Conservation (phyloP, 768 basidiomycete species). For the Lactarius quietus region DNA sequence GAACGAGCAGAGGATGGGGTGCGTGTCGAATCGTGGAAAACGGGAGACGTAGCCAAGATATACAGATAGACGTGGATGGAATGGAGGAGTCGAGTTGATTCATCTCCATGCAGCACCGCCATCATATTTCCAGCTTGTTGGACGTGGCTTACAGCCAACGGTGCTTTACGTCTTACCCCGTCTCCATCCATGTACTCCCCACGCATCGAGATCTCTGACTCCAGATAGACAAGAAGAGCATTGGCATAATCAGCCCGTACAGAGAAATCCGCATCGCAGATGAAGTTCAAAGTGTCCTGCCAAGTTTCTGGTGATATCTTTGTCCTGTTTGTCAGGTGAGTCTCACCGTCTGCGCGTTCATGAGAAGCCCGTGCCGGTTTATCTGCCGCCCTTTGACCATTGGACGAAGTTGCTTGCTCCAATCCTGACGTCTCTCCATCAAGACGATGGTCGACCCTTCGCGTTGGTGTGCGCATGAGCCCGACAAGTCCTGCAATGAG, state of each 20-base stretch:
- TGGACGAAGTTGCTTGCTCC: slow-evolving; percentile 20
- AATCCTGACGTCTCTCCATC: slow-evolving; percentile 14
- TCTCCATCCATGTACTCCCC: slow-evolving; percentile 49
- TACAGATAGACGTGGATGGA: slow-evolving; percentile 79
- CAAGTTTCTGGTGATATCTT: slow-evolving; percentile 78
- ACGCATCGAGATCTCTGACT: slow-evolving; percentile 66
- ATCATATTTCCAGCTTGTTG: slow-evolving; percentile 46
- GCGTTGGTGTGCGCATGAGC: slow-evolving; percentile 57
- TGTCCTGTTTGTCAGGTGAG: slow-evolving; percentile 53
- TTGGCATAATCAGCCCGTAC: slow-evolving; percentile 76
- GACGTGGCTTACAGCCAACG: slow-evolving; percentile 47
- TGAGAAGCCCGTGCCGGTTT: slow-evolving; percentile 15
- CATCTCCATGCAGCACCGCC: slow-evolving; percentile 54
- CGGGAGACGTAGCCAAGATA: slow-evolving; percentile 68
- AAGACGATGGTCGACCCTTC: slow-evolving; percentile 7
- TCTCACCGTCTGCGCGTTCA: slow-evolving; percentile 27
- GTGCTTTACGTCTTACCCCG: slow-evolving; percentile 44
- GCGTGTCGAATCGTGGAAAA: slow-evolving; percentile 42
- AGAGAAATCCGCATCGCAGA: slow-evolving; percentile 76
- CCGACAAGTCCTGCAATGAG: slow-evolving; percentile 68
- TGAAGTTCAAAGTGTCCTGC: slow-evolving; percentile 84
- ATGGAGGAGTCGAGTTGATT: slow-evolving; percentile 68
- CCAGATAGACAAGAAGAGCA: slow-evolving; percentile 71
- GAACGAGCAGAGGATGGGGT: slow-evolving; percentile 42
- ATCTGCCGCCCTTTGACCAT: slow-evolving; percentile 2